A percentile compares a stretch with the other conserved stretches of the same genome.
These are phyloP conservation scores for Penicillium sp. DNA, from an alignment of 2,329 filamentous ascomycete genomes.

Conservation along the genomic window DNA sequence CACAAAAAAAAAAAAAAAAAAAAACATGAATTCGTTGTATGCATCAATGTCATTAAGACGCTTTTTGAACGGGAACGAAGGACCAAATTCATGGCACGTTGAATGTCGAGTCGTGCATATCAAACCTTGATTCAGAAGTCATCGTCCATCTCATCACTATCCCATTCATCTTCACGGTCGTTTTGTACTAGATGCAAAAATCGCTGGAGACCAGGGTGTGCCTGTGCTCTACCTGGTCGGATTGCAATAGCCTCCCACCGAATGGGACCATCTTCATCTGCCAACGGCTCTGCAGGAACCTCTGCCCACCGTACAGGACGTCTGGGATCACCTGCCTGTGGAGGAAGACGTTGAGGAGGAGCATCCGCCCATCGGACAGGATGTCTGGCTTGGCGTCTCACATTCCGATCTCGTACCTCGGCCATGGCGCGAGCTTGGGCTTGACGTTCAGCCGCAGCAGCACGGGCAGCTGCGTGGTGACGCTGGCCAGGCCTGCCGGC, in stretches of 20 bases:
- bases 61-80: background rate
- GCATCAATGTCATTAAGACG: constrained; percentile 6
- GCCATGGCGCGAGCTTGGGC: constrained; percentile 35
- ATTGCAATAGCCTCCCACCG: background rate
- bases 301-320: constrained; percentile 3
- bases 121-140: constrained; percentile 18
- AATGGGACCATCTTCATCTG: background rate
- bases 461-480: constrained; percentile 29
- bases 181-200: constrained; percentile 46
- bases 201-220: constrained; percentile 38
- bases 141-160: constrained; percentile 50
- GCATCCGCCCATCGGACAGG: background rate
- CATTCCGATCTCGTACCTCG: constrained; percentile 27
- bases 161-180: constrained; percentile 52
- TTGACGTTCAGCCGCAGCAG: constrained; percentile 32
- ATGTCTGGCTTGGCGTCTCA: background rate
- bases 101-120: background rate
- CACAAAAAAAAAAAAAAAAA: background rate
- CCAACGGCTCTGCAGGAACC: background rate
- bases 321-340: constrained; percentile 1
- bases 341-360: constrained; percentile 11
- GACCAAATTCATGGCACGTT: background rate
- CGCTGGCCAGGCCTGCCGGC: constrained; percentile 22
- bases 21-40: constrained; percentile 4
- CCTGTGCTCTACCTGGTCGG: constrained; percentile 4